Evolutionary conservation across 2,329 filamentous ascomycete species (phyloP).

Genomic region (Calonectria pseudoturangicola): DNA sequence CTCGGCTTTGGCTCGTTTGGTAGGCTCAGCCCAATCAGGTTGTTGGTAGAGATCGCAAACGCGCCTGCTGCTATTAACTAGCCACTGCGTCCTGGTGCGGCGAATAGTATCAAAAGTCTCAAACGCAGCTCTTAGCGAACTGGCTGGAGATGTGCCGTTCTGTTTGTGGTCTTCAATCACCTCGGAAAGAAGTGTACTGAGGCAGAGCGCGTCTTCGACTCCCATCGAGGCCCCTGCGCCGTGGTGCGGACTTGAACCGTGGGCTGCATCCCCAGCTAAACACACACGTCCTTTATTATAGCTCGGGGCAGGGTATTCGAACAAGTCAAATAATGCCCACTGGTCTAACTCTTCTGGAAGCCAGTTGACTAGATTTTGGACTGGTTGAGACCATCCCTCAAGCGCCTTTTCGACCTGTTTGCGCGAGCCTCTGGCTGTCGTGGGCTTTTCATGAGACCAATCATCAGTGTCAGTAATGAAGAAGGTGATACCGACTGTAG

Average conservation of each 20-base stretch:
- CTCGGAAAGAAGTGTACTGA: not conserved
- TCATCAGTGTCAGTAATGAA: not conserved
- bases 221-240: constrained; percentile 13
- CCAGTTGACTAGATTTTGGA: not conserved
- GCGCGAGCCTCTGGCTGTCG: not conserved
- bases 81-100: constrained; percentile 8
- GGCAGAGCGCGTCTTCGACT: constrained; percentile 6
- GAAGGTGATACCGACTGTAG: not conserved
- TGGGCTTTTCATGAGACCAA: constrained; percentile 7
- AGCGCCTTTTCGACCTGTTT: not conserved
- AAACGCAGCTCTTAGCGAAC: not conserved
- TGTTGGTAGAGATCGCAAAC: constrained; percentile 16
- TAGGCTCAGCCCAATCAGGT: constrained; percentile 4
- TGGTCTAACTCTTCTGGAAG: constrained; percentile 7
- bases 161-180: not conserved
- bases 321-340: constrained; percentile 14
- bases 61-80: constrained; percentile 4
- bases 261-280: constrained; percentile 3
- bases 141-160: not conserved
- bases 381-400: not conserved
- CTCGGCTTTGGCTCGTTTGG: not conserved
- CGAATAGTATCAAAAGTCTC: constrained; percentile 11
- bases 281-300: constrained; percentile 11
- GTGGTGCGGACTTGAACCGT: constrained; percentile 15
- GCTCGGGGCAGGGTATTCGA: not conserved